Conservation (phyloP, 2,329 filamentous ascomycete genomes). For the Cryphonectria radicalis region DNA sequence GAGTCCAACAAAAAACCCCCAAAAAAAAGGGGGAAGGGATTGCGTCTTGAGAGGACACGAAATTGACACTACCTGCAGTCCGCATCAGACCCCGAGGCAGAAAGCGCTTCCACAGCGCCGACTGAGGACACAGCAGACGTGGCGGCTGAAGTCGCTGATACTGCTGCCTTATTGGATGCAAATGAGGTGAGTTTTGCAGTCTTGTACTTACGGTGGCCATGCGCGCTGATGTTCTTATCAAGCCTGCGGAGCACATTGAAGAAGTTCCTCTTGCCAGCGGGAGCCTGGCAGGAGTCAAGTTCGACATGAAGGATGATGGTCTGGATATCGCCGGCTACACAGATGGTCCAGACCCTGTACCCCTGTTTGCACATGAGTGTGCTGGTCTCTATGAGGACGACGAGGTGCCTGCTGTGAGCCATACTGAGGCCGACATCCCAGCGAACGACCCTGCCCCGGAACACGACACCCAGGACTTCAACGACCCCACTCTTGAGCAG, state of each 20-base stretch:
- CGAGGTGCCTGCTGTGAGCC: slow-evolving; percentile 35
- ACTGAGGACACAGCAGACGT: slow-evolving; percentile 43
- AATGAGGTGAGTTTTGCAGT: slow-evolving; percentile 17
- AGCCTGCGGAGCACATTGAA: slow-evolving; percentile 10
- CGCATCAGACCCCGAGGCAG: neutral
- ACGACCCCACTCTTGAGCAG: slow-evolving; percentile 53
- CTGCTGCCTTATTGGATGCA: slow-evolving; percentile 38
- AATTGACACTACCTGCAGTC: slow-evolving; percentile 1
- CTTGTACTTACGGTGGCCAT: neutral
- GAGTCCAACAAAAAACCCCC: neutral
- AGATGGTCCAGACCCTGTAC: slow-evolving; percentile 22
- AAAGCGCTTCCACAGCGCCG: slow-evolving; percentile 4
- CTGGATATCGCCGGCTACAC: slow-evolving; percentile 24
- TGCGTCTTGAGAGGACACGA: neutral
- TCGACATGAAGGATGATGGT: slow-evolving; percentile 18
- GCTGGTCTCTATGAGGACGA: slow-evolving; percentile 46
- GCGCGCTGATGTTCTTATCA: neutral
- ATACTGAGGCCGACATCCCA: slow-evolving; percentile 35
- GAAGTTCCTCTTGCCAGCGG: neutral
- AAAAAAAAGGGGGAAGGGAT: neutral
- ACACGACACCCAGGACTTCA: slow-evolving; percentile 42
- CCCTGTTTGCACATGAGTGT: slow-evolving; percentile 42
- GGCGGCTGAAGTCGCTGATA: slow-evolving; percentile 51
- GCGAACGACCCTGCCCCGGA: slow-evolving; percentile 24
- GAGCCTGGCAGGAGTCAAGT: slow-evolving; percentile 19